These are phyloP conservation scores for Eucalyptus cladocalyx DNA, from an alignment of 345 rosid genomes.

Conservation along the genomic window DNA sequence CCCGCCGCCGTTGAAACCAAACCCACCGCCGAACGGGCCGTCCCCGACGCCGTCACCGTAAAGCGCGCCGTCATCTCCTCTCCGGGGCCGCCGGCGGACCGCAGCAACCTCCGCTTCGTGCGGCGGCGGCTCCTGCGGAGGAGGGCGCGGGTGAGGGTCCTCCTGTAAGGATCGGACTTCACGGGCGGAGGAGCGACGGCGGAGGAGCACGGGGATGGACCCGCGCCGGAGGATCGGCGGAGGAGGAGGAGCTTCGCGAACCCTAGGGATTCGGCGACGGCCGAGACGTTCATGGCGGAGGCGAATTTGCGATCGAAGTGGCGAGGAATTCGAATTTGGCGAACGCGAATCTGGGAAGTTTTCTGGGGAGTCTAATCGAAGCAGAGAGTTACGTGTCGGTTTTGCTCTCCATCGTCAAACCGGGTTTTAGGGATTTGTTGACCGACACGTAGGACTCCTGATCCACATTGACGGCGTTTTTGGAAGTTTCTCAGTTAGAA, in stretches of 20 bases:
- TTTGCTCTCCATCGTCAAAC: not conserved
- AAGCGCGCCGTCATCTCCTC: not conserved
- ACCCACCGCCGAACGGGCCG: constrained; percentile 29
- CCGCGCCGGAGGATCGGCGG: constrained; percentile 8
- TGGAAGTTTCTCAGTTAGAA: not conserved
- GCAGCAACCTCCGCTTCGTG: constrained; percentile 23
- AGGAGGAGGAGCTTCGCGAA: constrained; percentile 15
- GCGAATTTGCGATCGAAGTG: not conserved
- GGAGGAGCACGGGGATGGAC: not conserved
- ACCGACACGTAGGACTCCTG: not conserved
- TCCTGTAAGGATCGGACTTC: constrained; percentile 6
- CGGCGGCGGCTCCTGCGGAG: constrained; percentile 47
- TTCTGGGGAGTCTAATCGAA: not conserved
- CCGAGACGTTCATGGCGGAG: constrained; percentile 31
- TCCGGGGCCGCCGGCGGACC: not conserved
- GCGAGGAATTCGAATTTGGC: not conserved
- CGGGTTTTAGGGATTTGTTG: not conserved
- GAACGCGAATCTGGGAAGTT: not conserved
- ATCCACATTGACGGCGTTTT: not conserved
- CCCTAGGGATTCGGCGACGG: constrained; percentile 33
- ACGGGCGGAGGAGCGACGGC: constrained; percentile 44
- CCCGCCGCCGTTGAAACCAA: constrained; percentile 19
- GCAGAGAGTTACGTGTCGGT: not conserved
- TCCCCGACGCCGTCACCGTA: constrained; percentile 2
- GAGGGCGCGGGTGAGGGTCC: constrained; percentile 14